Percentiles rank a stretch among this genome's conserved stretches.
Conservation (phyloP, 108 stramenopile genomes). For the Nitzschia inconspicua region DNA sequence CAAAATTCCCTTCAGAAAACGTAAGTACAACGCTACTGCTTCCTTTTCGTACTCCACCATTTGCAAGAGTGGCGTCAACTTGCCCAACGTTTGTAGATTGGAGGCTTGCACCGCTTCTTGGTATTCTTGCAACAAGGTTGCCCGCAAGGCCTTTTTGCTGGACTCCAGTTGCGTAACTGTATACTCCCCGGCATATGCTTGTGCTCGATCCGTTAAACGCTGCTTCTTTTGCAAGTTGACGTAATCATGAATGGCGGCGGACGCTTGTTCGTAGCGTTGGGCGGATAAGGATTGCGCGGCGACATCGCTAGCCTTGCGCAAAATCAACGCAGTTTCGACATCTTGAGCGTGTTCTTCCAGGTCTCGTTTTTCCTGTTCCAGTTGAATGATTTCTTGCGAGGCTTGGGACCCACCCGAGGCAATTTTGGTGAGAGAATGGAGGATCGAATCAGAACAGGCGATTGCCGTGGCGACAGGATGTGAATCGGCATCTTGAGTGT, state of each 20-base stretch:
- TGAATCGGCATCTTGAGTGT: conserved; percentile 12
- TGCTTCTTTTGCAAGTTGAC: conserved; percentile 18
- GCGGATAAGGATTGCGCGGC: conserved; percentile 50
- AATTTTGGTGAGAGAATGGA: conserved; percentile 74
- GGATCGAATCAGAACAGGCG: conserved; percentile 73
- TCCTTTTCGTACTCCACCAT: conserved; percentile 70
- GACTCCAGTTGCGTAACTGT: conserved; percentile 48
- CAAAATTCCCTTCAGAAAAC: conserved; percentile 51
- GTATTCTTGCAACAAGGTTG: conserved; percentile 55
- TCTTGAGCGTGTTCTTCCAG: conserved; percentile 60
- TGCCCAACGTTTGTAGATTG: conserved; percentile 51
- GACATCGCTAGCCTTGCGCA: conserved; percentile 45
- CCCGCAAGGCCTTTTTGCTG: conserved; percentile 35
- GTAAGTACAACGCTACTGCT: conserved; percentile 69
- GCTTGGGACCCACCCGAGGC: conserved; percentile 80
- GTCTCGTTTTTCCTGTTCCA: conserved; percentile 65
- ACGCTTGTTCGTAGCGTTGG: conserved; percentile 50
- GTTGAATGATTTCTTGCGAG: conserved; percentile 64
- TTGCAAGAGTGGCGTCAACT: conserved; percentile 65
- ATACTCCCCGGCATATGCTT: conserved; percentile 59
- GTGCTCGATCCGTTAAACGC: conserved; percentile 32
- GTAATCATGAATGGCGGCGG: conserved; percentile 53
- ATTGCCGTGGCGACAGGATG: conserved; percentile 50
- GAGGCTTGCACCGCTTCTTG: conserved; percentile 51
- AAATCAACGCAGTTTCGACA: conserved; percentile 57